These are phyloP conservation scores for Paraleonurus japonicus DNA, from an alignment of 257 asterid genomes.

Conservation along the genomic window DNA sequence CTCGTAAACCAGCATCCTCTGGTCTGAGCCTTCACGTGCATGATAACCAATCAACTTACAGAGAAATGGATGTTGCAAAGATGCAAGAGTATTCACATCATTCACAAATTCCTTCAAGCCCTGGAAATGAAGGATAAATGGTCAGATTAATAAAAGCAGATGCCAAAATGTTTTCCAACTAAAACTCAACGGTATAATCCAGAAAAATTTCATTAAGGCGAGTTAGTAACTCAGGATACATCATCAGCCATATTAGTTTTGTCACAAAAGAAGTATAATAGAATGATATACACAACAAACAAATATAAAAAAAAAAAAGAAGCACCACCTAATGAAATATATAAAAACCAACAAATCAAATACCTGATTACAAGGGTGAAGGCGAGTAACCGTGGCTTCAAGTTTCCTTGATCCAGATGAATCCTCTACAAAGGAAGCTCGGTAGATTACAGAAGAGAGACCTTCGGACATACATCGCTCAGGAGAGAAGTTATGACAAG, in stretches of 20 bases:
- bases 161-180: conserved; percentile 8
- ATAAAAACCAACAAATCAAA: conserved; percentile 4
- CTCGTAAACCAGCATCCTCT: conserved; percentile 85
- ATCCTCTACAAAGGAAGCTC: conserved; percentile 78
- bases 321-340: neutral
- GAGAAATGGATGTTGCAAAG: conserved; percentile 72
- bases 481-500: conserved; percentile 90
- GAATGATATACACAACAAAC: neutral
- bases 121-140: conserved; percentile 38
- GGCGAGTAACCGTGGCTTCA: conserved; percentile 82
- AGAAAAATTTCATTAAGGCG: neutral
- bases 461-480: conserved; percentile 92
- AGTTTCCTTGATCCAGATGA: conserved; percentile 54
- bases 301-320: no score
- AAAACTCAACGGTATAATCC: neutral
- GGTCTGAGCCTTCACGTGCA: conserved; percentile 83
- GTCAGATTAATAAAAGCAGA: neutral
- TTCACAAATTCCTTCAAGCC: conserved; percentile 79
- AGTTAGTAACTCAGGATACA: neutral
- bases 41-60: conserved; percentile 88
- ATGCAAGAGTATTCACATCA: conserved; percentile 74
- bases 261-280: neutral
- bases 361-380: conserved; percentile 83
- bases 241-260: neutral
- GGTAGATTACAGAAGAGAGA: conserved; percentile 77